Conservation (phyloP, 2,329 filamentous ascomycete species). For the Colletotrichum shisoi region DNA sequence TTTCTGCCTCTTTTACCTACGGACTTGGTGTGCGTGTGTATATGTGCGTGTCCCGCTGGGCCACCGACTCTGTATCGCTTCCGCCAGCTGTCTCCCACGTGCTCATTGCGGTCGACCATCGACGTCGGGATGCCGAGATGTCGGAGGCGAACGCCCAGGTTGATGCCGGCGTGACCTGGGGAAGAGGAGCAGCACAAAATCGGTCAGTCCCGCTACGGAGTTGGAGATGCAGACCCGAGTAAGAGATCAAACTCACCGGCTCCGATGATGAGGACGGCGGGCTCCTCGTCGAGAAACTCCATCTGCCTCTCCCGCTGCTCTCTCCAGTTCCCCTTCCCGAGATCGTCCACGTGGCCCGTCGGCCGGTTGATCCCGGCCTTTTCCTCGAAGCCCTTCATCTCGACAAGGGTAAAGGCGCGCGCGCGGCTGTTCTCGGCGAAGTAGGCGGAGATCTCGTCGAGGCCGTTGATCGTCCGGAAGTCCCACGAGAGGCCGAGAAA, state of each 20-base stretch:
- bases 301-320: constrained; percentile 59
- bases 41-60: too few species aligned
- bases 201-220: too few species aligned
- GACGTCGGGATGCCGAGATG: constrained; percentile 64
- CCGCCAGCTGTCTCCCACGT: constrained; percentile 71
- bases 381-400: constrained; percentile 65
- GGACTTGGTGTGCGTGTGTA: background rate
- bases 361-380: constrained; percentile 56
- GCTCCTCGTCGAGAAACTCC: constrained; percentile 60
- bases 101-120: constrained; percentile 65
- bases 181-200: background rate
- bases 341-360: constrained; percentile 65
- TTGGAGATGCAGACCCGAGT: background rate
- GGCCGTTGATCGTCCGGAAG: constrained; percentile 48
- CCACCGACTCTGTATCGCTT: constrained; percentile 57
- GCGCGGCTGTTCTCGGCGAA: constrained; percentile 18
- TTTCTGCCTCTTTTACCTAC: background rate
- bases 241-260: constrained; percentile 53
- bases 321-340: constrained; percentile 66
- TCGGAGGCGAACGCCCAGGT: constrained; percentile 65
- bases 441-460: constrained; percentile 17
- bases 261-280: constrained; percentile 65
- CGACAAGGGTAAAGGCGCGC: constrained; percentile 60
- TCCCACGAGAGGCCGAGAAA: constrained; percentile 65
- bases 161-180: constrained; percentile 66